Conservation (phyloP, 1,284 basidiomycete genomes). For the Cystobasidium pallidum region DNA sequence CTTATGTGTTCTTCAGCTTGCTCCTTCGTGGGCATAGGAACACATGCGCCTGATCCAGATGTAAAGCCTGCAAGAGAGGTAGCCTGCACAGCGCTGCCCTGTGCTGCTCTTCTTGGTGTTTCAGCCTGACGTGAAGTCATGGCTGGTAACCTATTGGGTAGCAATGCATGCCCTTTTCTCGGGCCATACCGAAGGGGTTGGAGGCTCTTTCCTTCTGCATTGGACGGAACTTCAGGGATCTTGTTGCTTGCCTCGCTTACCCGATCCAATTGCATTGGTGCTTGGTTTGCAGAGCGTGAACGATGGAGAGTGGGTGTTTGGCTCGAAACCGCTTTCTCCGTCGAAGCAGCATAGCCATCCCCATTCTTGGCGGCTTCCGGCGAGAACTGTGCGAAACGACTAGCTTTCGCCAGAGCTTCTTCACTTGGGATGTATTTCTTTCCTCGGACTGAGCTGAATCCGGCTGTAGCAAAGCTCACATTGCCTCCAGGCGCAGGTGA, state of each 20-base stretch:
- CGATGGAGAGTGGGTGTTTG: conserved; percentile 20
- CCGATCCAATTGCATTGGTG: not conserved
- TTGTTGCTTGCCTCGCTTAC: not conserved
- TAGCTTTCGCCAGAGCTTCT: conserved; percentile 31
- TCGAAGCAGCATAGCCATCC: not conserved
- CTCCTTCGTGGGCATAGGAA: conserved; percentile 23
- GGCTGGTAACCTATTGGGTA: conserved; percentile 12
- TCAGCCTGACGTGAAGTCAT: conserved; percentile 2
- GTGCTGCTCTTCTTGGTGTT: not conserved
- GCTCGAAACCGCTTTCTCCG: not conserved
- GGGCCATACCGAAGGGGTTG: conserved; percentile 39
- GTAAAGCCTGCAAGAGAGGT: conserved; percentile 13
- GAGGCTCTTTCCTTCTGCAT: conserved; percentile 5
- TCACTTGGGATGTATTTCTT: conserved; percentile 27
- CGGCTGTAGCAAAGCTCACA: conserved; percentile 7
- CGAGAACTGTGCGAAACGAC: conserved; percentile 13
- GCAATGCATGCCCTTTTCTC: conserved; percentile 15
- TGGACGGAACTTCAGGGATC: not conserved
- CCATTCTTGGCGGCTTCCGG: conserved; percentile 7
- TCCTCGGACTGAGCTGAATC: conserved; percentile 39
- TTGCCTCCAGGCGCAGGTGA: conserved; percentile 13
- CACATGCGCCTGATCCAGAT: conserved; percentile 14
- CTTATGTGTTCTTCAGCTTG: conserved; percentile 1
- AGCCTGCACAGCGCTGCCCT: not conserved
- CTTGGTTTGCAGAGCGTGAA: not conserved